Conservation (phyloP, 257 asterid genomes). For the Ophiorrhiza pumila region DNA sequence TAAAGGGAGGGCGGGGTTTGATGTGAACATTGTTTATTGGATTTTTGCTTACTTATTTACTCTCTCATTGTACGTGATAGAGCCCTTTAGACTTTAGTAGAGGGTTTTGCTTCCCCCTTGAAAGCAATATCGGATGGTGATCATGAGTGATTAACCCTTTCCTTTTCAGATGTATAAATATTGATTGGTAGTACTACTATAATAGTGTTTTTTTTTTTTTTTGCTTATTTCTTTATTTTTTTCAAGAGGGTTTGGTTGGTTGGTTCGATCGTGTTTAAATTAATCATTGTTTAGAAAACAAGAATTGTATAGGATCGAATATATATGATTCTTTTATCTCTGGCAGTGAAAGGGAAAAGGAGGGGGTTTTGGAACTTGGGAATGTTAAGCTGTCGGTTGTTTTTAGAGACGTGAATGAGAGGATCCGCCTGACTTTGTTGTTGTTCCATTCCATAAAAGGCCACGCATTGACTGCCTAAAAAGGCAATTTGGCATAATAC, state of each 20-base stretch:
- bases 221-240: background rate
- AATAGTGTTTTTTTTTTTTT: background rate
- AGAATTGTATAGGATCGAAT: background rate
- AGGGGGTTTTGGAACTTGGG: constrained; percentile 1
- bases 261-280: too few relatives aligned
- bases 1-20: constrained; percentile 7
- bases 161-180: background rate
- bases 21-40: constrained; percentile 37
- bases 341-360: background rate
- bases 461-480: constrained; percentile 56
- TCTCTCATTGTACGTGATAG: constrained; percentile 24
- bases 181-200: background rate
- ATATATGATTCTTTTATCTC: background rate
- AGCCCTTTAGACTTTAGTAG: background rate
- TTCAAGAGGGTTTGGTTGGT: too few relatives aligned
- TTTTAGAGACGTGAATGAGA: constrained; percentile 33
- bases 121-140: too few relatives aligned
- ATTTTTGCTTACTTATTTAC: constrained; percentile 17
- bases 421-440: constrained; percentile 36
- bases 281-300: background rate
- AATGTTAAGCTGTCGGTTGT: constrained; percentile 51
- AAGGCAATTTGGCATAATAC: constrained; percentile 38
- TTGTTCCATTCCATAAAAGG: constrained; percentile 51
- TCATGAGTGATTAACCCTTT: too few relatives aligned
- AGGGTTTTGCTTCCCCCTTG: background rate